A percentile compares a stretch with the other conserved stretches of the same genome.
Conservation (phyloP, 2,329 filamentous ascomycete species). For the Colletotrichum lupini region DNA sequence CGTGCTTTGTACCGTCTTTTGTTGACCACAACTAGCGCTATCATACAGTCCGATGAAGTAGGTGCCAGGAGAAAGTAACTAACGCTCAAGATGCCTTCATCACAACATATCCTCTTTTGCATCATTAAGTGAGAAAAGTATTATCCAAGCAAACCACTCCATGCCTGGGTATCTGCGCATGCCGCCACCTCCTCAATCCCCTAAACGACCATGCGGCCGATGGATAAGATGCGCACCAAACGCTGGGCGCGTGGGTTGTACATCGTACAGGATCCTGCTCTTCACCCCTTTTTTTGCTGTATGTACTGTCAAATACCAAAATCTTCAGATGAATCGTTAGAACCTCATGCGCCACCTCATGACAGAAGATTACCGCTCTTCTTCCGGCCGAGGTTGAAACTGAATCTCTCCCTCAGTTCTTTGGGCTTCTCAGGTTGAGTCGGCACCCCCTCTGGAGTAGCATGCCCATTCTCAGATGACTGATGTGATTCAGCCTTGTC, state of each 20-base stretch:
- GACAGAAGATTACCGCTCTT: slow-evolving; percentile 67
- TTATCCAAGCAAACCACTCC: slow-evolving; percentile 34
- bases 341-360: slow-evolving; percentile 6
- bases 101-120: slow-evolving; percentile 17
- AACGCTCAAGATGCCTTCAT: slow-evolving; percentile 31
- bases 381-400: slow-evolving; percentile 75
- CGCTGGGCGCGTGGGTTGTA: background rate
- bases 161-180: slow-evolving; percentile 33
- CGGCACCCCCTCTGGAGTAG: slow-evolving; percentile 41
- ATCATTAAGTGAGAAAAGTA: slow-evolving; percentile 25
- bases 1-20: slow-evolving; percentile 5
- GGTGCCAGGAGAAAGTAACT: slow-evolving; percentile 14
- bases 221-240: background rate
- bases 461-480: slow-evolving; percentile 45
- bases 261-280: slow-evolving; percentile 13
- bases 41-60: slow-evolving; percentile 21
- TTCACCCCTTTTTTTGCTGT: slow-evolving; percentile 18
- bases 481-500: slow-evolving; percentile 41
- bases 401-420: slow-evolving; percentile 74
- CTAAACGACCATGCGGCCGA: background rate
- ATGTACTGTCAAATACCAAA: slow-evolving; percentile 27
- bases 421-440: slow-evolving; percentile 55
- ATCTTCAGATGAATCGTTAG: background rate
- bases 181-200: background rate
- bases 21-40: slow-evolving; percentile 20